A percentile compares a stretch with the other conserved stretches of the same genome.
phyloP scores from a whole-genome alignment of 1,284 basidiomycete species.

The Apiotrichum sp. region DNA sequence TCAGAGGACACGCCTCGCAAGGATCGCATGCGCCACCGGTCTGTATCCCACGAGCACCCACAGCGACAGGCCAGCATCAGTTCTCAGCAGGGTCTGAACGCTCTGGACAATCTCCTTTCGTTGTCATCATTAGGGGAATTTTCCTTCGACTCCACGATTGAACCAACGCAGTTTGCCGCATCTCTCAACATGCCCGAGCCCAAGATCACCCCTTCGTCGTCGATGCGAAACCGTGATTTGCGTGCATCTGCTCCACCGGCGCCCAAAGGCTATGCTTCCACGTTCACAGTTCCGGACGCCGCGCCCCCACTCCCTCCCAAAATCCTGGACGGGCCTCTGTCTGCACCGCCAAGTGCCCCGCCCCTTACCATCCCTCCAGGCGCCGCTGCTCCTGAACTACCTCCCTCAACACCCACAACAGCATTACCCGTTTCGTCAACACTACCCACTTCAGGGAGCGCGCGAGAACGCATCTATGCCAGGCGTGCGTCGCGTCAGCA shows the following conservation, averaged over 20 bases:
- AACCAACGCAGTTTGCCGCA: slow-evolving; percentile 28
- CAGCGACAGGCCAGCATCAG: neutral
- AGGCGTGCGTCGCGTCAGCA: slow-evolving; percentile 23
- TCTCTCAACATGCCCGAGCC: slow-evolving; percentile 28
- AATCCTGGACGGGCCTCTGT: neutral
- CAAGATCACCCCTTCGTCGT: slow-evolving; percentile 4
- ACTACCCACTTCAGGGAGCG: slow-evolving; percentile 28
- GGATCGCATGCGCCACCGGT: slow-evolving; percentile 14
- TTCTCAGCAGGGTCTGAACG: slow-evolving; percentile 6
- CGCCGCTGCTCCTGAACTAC: no score
- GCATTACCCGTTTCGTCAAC: neutral
- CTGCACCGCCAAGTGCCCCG: neutral
- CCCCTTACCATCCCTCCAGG: no score
- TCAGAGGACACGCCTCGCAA: slow-evolving; percentile 24
- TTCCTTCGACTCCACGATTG: slow-evolving; percentile 37
- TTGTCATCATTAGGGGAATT: slow-evolving; percentile 33
- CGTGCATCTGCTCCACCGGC: slow-evolving; percentile 20
- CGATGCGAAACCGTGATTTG: slow-evolving; percentile 9
- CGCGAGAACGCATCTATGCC: slow-evolving; percentile 38
- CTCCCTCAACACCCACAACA: slow-evolving; percentile 1
- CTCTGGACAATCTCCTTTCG: slow-evolving; percentile 15
- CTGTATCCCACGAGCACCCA: slow-evolving; percentile 17
- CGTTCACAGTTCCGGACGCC: slow-evolving; percentile 1
- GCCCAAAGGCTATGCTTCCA: slow-evolving; percentile 9
- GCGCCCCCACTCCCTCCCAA: slow-evolving; percentile 7